Evolutionary conservation across 306 rosid species (phyloP).

Genomic region (Ziziphus jujuba): DNA sequence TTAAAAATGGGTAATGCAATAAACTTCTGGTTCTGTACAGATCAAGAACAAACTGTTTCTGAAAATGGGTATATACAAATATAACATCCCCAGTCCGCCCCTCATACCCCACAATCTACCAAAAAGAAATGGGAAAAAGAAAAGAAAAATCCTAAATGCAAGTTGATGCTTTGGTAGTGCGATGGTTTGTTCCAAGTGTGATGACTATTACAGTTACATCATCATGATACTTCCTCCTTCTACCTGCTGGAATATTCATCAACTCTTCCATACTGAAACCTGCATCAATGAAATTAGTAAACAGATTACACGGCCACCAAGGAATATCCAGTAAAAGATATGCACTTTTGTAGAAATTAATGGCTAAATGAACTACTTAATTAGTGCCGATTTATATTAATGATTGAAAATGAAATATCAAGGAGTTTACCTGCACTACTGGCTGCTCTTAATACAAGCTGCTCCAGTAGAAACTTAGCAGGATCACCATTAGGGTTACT

Average conservation of each 20-base stretch:
- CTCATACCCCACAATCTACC: background rate
- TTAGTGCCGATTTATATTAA: background rate
- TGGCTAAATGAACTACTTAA: background rate
- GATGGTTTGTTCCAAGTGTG: constrained; percentile 78
- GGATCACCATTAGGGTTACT: constrained; percentile 84
- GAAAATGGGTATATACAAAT: constrained; percentile 26
- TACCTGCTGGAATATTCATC: constrained; percentile 84
- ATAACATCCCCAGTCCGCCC: background rate
- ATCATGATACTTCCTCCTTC: constrained; percentile 95
- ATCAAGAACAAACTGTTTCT: constrained; percentile 3
- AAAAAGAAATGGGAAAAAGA: background rate
- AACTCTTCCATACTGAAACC: constrained; percentile 92
- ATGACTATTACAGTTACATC: constrained; percentile 91
- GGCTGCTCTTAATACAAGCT: constrained; percentile 83
- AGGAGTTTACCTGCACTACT: constrained; percentile 60
- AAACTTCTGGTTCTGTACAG: constrained; percentile 4
- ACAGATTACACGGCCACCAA: background rate
- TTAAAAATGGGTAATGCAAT: constrained; percentile 16
- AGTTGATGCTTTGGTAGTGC: constrained; percentile 93
- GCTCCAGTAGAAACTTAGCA: constrained; percentile 83
- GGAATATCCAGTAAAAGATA: background rate
- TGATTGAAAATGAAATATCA: constrained; percentile 8
- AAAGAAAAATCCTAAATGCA: constrained; percentile 28
- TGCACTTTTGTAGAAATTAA: background rate
- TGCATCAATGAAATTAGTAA: constrained; percentile 23